Percentiles rank a stretch among this genome's conserved stretches.
phyloP scores from a whole-genome alignment of 192 early-diverging fungal species.

The Glomus cerebriforme region DNA sequence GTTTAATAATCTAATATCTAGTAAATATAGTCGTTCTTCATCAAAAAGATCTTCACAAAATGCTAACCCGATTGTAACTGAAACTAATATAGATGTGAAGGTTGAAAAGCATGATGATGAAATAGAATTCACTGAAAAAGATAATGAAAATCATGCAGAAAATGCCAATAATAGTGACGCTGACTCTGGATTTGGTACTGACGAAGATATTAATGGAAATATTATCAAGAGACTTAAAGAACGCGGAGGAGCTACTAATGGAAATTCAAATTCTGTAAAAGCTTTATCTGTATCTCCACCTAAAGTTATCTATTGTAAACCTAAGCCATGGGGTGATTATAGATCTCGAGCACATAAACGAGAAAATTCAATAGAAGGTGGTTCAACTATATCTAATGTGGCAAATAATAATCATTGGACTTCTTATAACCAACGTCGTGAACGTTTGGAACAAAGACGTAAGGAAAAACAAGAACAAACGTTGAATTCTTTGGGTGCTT shows the following conservation, averaged over 20 bases:
- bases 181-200: conserved; percentile 30
- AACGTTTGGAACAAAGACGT: conserved; percentile 29
- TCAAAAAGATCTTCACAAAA: neutral
- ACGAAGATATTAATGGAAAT: conserved; percentile 14
- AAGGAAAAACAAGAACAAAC: conserved; percentile 24
- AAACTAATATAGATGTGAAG: neutral
- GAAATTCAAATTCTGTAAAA: neutral
- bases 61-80: neutral
- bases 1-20: conserved; percentile 7
- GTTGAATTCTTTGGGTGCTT: neutral
- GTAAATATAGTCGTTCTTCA: neutral
- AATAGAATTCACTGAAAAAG: neutral
- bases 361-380: neutral
- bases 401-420: conserved; percentile 28
- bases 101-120: too few species aligned
- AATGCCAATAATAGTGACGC: conserved; percentile 24
- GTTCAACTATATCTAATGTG: neutral
- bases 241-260: neutral
- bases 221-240: neutral
- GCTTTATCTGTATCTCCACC: conserved; percentile 15
- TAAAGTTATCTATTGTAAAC: conserved; percentile 28
- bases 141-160: neutral
- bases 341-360: conserved; percentile 8
- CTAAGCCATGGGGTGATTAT: conserved; percentile 28
- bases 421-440: conserved; percentile 33